These are phyloP conservation scores for Vigna trinervia DNA, from an alignment of 306 rosid species.

Conservation along the genomic window DNA sequence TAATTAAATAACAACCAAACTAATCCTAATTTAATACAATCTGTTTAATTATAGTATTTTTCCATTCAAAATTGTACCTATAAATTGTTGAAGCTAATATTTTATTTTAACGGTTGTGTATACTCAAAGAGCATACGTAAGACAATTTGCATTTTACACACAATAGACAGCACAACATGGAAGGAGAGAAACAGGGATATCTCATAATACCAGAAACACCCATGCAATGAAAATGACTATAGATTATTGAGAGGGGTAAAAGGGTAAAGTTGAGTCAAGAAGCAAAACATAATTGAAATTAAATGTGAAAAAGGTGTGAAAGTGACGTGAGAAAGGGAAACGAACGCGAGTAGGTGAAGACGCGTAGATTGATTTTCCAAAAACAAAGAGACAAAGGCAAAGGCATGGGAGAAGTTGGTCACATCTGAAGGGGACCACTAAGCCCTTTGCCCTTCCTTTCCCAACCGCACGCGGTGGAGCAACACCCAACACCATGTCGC, in stretches of 20 bases:
- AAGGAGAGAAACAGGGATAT: no score
- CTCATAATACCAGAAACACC: not conserved
- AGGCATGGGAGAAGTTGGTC: conserved; percentile 66
- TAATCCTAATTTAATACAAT: no score
- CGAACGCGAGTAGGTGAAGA: not conserved
- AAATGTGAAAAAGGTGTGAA: not conserved
- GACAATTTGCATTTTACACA: not conserved
- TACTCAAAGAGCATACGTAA: not conserved
- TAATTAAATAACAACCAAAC: no score
- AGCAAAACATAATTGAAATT: not conserved
- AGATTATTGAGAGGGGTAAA: not conserved
- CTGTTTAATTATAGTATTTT: no score
- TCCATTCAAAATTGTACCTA: no score
- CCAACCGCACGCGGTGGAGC: conserved; percentile 19
- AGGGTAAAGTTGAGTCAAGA: not conserved
- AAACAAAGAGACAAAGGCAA: conserved; percentile 37
- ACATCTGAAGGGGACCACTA: conserved; percentile 59
- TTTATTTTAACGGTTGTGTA: not conserved
- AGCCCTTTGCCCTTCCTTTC: conserved; percentile 27
- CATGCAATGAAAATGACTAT: not conserved
- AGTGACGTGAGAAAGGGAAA: not conserved
- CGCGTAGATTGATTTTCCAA: conserved; percentile 31
- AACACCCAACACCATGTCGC: not conserved
- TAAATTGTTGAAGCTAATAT: no score
- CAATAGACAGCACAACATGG: not conserved